Base-by-base conservation (phyloP, 352 stramenopile species). In the Phytophthora brassicae region DNA sequence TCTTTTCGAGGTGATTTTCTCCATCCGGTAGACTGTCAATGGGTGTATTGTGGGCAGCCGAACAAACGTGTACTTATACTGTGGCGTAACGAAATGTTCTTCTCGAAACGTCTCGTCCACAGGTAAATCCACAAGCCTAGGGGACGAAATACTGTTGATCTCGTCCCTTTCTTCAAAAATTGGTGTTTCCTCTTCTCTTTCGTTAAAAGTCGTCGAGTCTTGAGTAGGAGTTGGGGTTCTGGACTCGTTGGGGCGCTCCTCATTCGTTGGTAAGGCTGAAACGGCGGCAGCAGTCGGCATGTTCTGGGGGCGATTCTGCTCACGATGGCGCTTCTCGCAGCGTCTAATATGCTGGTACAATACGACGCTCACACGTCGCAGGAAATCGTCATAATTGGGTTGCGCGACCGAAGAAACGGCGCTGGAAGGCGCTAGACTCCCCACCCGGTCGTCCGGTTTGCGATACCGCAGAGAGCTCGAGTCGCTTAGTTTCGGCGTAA, bases 371-470 rank as follows among this genome's bases (percentile, higher is more conserved):
- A 95, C 87, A 66, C 87, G 82, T 45, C 86, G 75, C 51, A 97
- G 50, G 28, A 92, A 94, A 60, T 97, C 89, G 61, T 97, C 88
- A 67, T 96, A 97, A 60, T 97, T 97, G 42, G 88, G 88, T 66
- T 95, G 83, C 39, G 82, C 88, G 47, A 97, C 84, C 33, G 84
- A 93, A 14, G 80, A 91, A 28, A 87, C 76, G 9, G 84, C 89
- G 35, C 66, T 81, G 4, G 84, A 81, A 24, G 83, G 81, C 31
- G 81, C 81, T n/a, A 95, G 64, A 42, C 74, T 84, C 16, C 77
- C 78, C 8, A 94, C 66, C 35, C 86, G 82, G 55, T 92, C 86
- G 57, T 88, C 81, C 12, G 86, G 86, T 60, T 88, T 90, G 42
- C 84, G 81, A 68, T 95, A 95, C 22, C 77, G 83, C 36, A 95